Conservation (phyloP, 805 yeast genomes). For the Candida easanensis region DNA sequence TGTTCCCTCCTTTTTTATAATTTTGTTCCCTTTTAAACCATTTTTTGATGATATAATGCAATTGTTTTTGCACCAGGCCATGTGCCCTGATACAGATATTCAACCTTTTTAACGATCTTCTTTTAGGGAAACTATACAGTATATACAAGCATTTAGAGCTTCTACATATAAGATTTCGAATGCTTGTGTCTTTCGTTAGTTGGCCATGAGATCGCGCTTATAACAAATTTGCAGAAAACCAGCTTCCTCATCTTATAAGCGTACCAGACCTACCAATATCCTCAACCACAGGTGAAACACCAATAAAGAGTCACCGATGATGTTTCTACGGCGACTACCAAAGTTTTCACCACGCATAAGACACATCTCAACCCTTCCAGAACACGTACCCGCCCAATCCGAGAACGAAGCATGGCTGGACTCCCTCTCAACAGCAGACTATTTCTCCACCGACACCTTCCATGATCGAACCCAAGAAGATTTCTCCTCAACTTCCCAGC, state of each 20-base stretch:
- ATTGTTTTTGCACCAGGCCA: background rate
- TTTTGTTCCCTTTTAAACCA: background rate
- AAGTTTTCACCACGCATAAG: background rate
- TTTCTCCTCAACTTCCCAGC: background rate
- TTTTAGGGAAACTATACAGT: background rate
- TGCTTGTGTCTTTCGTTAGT: too few relatives aligned
- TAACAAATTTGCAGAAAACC: too few relatives aligned
- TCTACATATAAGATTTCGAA: too few relatives aligned
- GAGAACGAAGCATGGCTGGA: slow-evolving; percentile 44
- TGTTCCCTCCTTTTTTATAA: background rate
- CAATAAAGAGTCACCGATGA: background rate
- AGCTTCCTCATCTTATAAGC: too few relatives aligned
- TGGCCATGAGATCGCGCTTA: too few relatives aligned
- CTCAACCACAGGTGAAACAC: background rate
- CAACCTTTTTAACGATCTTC: background rate
- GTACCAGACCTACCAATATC: too few relatives aligned
- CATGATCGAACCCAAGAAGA: background rate
- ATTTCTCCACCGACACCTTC: slow-evolving; percentile 6
- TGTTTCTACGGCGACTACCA: background rate
- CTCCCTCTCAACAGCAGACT: slow-evolving; percentile 9
- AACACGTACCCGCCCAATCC: slow-evolving; percentile 38
- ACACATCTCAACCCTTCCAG: background rate
- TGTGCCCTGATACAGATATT: slow-evolving; percentile 1
- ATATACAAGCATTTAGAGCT: background rate
- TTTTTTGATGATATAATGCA: slow-evolving; percentile 1